Evolutionary conservation across 208 protist genomes (phyloP), one percentile per base, ranked within the genome.

Genomic region (Leishmania gerbilli): DNA sequence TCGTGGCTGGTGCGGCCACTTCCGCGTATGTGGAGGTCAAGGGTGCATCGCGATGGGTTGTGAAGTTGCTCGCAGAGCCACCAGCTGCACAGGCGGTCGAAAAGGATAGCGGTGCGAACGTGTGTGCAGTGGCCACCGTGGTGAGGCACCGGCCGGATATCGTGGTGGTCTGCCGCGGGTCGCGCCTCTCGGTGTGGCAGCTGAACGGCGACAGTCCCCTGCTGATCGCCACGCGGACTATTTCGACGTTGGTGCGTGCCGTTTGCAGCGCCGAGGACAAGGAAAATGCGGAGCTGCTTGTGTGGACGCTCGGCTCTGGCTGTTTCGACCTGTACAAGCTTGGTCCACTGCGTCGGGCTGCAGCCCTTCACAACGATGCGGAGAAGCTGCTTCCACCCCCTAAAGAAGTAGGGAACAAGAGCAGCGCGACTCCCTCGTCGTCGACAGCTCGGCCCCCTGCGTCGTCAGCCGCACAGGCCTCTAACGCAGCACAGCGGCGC

Each of bases 171-270:
- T 86, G 82, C 68, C 77, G 71, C 4, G 78, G 71, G 3, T 55
- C 72, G 6, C 34, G 53, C 34, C 51, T 82, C 62, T 37, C 74
- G 31, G 71, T 74, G 40, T 86, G 82, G 82, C 82, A 82, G 71
- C 64, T 86, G 13, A 42, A n/a, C 47, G 45, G 71, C 19, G 82
- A 82, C 56, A 71, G 31, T 2, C 72, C 78, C 6, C 49, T 51
- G 24, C 68, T 82, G 9, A 47, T 86, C 49, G 62, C 37, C 67
- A 69, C 81, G 24, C 0, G 45, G 51, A 11, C n/a, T 40, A 17
- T 68, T 21, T 27, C 60, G 45, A 7, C 64, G 0, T 9, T 77
- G 2, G 65, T 71, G 47, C 24, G 45, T 17, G 55, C 56, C 45
- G 40, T 83, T 31, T 64, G 74, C 40, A 69, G 31, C 47, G 72